A percentile compares a stretch with the other conserved stretches of the same genome.
Conservation (phyloP, 1,139 yeast genomes). For the Lodderomyces theae region DNA sequence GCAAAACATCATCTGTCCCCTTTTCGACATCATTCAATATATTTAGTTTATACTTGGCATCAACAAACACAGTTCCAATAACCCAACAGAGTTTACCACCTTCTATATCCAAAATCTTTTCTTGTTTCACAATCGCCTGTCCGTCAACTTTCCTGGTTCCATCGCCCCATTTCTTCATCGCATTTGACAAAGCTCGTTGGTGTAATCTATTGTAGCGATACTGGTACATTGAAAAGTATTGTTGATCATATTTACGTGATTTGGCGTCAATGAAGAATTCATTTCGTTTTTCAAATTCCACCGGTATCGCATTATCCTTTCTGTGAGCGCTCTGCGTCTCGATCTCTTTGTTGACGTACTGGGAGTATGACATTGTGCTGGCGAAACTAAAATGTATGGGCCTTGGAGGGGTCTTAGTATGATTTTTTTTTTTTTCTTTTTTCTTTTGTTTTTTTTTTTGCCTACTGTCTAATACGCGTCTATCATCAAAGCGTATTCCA, state of each 20-base stretch:
- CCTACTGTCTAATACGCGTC: not conserved
- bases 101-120: conserved; percentile 74
- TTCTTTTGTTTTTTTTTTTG: no score
- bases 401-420: no score
- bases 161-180: conserved; percentile 43
- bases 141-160: conserved; percentile 42
- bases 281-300: conserved; percentile 9
- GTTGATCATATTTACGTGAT: conserved; percentile 59
- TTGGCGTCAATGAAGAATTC: conserved; percentile 19
- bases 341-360: not conserved
- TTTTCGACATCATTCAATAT: conserved; percentile 76
- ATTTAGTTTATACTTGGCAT: conserved; percentile 80
- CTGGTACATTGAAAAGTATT: conserved; percentile 73
- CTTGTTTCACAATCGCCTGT: conserved; percentile 34
- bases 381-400: no score
- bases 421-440: no score
- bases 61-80: conserved; percentile 86
- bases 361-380: not conserved
- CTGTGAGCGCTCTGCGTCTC: not conserved
- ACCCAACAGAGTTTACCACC: conserved; percentile 78
- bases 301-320: not conserved
- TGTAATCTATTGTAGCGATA: conserved; percentile 56
- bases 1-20: conserved; percentile 52
- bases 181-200: conserved; percentile 50
- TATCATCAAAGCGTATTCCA: not conserved